Conservation (phyloP, 2,329 filamentous ascomycete species). For the Elsinoe arachidis region DNA sequence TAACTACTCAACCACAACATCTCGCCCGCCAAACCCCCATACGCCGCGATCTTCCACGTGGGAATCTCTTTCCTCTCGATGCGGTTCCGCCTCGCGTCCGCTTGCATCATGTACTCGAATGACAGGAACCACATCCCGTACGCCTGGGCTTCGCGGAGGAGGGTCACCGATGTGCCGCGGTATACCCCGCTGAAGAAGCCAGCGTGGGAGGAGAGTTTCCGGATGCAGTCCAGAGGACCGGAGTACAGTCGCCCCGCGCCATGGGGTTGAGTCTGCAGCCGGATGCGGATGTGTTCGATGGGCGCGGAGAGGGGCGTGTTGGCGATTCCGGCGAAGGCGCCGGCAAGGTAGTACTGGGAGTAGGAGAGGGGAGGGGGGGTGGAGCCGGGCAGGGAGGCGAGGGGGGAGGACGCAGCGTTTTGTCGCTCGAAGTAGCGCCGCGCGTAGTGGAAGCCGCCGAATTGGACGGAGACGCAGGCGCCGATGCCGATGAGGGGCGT, state of each 20-base stretch:
- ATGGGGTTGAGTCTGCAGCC: conserved; percentile 93
- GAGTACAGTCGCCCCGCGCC: conserved; percentile 67
- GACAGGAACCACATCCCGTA: conserved; percentile 93
- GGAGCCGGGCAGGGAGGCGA: conserved; percentile 21
- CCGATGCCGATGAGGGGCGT: conserved; percentile 93
- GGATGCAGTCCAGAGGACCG: conserved; percentile 83
- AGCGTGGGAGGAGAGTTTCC: conserved; percentile 63
- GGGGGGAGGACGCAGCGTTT: conserved; percentile 46
- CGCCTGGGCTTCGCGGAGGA: conserved; percentile 82
- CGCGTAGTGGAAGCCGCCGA: conserved; percentile 91
- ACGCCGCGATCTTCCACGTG: conserved; percentile 77
- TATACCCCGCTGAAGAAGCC: conserved; percentile 69
- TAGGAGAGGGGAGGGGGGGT: conserved; percentile 55
- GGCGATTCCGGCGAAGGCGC: conserved; percentile 84
- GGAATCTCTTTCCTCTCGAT: conserved; percentile 69
- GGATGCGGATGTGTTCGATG: conserved; percentile 94
- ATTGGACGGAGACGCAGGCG: conserved; percentile 95
- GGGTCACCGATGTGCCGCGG: conserved; percentile 76
- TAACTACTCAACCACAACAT: conserved; percentile 89
- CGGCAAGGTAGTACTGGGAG: conserved; percentile 78
- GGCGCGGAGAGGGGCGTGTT: conserved; percentile 84
- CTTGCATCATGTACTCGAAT: conserved; percentile 95
- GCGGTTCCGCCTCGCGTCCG: conserved; percentile 69
- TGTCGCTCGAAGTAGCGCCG: conserved; percentile 73
- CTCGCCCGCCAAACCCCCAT: conserved; percentile 90